These are phyloP conservation scores for Hortaea werneckii DNA, from an alignment of 2,329 filamentous ascomycete species.

Conservation along the genomic window DNA sequence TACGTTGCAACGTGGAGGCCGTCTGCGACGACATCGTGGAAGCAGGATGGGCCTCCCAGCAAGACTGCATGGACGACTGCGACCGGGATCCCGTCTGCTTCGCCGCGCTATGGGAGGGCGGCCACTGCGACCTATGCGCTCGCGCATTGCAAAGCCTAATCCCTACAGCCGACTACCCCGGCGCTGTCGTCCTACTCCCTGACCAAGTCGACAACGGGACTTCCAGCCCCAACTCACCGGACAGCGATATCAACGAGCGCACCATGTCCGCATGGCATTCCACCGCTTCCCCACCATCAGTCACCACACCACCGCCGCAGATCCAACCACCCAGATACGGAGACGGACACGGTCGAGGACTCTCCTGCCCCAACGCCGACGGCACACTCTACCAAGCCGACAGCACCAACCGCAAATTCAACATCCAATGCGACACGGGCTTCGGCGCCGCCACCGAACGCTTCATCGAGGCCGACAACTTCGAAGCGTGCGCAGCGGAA, in stretches of 20 bases:
- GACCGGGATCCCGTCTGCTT: slow-evolving; percentile 16
- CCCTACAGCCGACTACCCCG: background rate
- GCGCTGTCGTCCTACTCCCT: background rate
- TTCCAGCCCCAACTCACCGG: background rate
- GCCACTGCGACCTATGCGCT: slow-evolving; percentile 13
- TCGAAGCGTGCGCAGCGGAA: slow-evolving; percentile 9
- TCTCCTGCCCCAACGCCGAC: background rate
- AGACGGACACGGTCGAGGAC: too few species aligned
- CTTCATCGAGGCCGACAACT: slow-evolving; percentile 10
- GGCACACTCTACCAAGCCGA: slow-evolving; percentile 1
- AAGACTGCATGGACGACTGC: slow-evolving; percentile 15
- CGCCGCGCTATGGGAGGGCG: slow-evolving; percentile 7
- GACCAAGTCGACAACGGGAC: background rate
- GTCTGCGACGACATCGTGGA: slow-evolving; percentile 11
- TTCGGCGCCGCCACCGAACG: slow-evolving; percentile 11
- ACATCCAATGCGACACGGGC: slow-evolving; percentile 11
- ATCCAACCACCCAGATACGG: background rate
- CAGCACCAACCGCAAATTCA: slow-evolving; percentile 7
- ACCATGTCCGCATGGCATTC: background rate
- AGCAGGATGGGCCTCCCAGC: slow-evolving; percentile 6
- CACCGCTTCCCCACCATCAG: background rate
- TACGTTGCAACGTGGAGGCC: slow-evolving; percentile 13
- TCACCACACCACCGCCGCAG: background rate
- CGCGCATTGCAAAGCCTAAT: slow-evolving; percentile 11
- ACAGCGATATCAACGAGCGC: background rate